A percentile compares a stretch with the other conserved stretches of the same genome.
Conservation (phyloP, 495 filamentous ascomycete genomes). For the Penicillium waksmanii region DNA sequence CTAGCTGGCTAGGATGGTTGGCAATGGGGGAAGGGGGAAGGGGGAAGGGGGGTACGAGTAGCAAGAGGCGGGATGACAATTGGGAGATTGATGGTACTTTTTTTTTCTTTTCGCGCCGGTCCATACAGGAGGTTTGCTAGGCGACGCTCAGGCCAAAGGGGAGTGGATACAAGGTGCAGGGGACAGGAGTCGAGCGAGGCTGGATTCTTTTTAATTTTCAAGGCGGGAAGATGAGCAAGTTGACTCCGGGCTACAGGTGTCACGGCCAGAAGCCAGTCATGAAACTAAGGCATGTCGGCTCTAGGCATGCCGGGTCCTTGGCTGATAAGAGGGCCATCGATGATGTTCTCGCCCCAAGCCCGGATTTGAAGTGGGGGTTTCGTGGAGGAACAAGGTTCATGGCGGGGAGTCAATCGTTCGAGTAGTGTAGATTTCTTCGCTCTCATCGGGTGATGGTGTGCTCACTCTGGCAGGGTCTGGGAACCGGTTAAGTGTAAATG, state of each 20-base stretch:
- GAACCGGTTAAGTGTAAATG: neutral
- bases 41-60: too few species aligned
- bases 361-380: constrained; percentile 10
- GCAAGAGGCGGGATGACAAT: neutral
- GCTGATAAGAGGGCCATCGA: constrained; percentile 16
- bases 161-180: constrained; percentile 24
- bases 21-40: neutral
- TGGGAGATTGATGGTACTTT: neutral
- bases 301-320: constrained; percentile 12
- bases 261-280: constrained; percentile 10
- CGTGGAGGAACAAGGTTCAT: constrained; percentile 9
- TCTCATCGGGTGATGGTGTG: too few species aligned
- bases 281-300: constrained; percentile 12
- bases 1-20: neutral
- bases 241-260: constrained; percentile 16
- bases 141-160: constrained; percentile 28
- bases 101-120: neutral
- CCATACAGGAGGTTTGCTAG: constrained; percentile 11
- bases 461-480: neutral
- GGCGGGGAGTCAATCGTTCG: neutral
- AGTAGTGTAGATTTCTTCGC: too few species aligned
- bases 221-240: neutral
- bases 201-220: constrained; percentile 7
- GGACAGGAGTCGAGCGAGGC: constrained; percentile 11
- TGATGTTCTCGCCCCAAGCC: constrained; percentile 7